phyloP scores from a whole-genome alignment of 306 rosid genomes.

The Casuarina glauca region DNA sequence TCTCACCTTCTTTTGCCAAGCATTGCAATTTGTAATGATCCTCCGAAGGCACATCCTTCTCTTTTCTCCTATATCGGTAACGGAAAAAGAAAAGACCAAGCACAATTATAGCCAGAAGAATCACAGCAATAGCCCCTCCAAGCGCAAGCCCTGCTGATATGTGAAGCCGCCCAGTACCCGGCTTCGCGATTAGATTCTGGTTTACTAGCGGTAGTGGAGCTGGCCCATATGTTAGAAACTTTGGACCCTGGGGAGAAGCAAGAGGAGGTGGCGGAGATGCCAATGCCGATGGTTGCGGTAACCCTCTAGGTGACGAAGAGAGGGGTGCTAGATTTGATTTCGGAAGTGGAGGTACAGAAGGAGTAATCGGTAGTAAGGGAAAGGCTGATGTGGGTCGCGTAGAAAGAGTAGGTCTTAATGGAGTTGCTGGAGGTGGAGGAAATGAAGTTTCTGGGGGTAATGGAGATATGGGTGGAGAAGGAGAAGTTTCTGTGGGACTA shows the following conservation, averaged over 20 bases:
- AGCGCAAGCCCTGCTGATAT: conserved; percentile 24
- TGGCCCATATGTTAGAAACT: conserved; percentile 5
- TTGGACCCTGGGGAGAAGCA: neutral
- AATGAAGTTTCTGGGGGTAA: neutral
- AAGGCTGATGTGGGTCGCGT: conserved; percentile 1
- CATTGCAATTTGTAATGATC: conserved; percentile 8
- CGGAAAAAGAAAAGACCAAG: conserved; percentile 22
- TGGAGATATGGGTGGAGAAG: neutral
- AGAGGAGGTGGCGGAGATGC: neutral
- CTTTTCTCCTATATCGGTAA: conserved; percentile 28
- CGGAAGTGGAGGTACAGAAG: neutral
- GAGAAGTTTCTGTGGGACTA: neutral
- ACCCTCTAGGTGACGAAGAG: neutral
- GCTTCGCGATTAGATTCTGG: conserved; percentile 32
- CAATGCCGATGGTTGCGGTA: conserved; percentile 6
- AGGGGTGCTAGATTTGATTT: neutral
- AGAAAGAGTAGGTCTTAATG: conserved; percentile 8
- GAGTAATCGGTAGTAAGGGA: neutral
- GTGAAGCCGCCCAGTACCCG: conserved; percentile 1
- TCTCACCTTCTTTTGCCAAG: conserved; percentile 37
- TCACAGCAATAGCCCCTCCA: conserved; percentile 33
- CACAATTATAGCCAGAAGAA: conserved; percentile 20
- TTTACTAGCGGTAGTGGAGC: conserved; percentile 16
- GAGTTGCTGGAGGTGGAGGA: conserved; percentile 13
- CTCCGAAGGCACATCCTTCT: conserved; percentile 4